Evolutionary conservation across 208 protist genomes (phyloP), one percentile per base, ranked within the genome.

Genomic region (Crithidia sp.): DNA sequence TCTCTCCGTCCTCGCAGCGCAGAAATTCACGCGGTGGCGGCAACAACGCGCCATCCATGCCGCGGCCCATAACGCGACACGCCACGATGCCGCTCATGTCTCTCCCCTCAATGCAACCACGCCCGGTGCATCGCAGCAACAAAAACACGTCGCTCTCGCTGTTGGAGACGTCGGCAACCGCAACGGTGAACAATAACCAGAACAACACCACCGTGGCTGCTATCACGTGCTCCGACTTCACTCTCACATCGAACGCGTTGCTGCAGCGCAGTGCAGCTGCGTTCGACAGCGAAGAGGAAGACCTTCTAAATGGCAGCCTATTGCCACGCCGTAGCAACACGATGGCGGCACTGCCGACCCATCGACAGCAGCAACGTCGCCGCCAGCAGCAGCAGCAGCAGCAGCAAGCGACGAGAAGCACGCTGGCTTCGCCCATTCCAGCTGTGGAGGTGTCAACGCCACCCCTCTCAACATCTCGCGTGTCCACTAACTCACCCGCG

Each of bases 251-350:
- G 36, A 67, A 67, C 19, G 62, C 49, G 62, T 5, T 67, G 50
- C 62, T 56, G 62, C 49, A 19, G 45, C 47, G 50, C 62, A 49
- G 19, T 37, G 7, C 49, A 19, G 50, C 19, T 4, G 61, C 61
- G 28, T 9, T 39, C 41, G 13, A 13, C 58, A 37, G 58, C 28
- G 16, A 66, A 3, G 6, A 19, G 2, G 61, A 66, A 3, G 61
- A 55, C 45, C 6, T 17, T 0, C 2, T 66, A 1, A 41, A 50
- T 17, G 61, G 61, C 3, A 41, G 62, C 36, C 14, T 57, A 3
- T 36, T 7, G n/a, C 62, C 49, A 19, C 62, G 62, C 13, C 62
- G 49, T 14, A 67, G 62, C 49, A 67, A 57, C 50, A 67, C 62
- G 37, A 67, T 67, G 49, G 49, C 62, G 2, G 16, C 49, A 2